Percentiles rank a stretch among this genome's conserved stretches.
Conservation (phyloP, 352 stramenopile species). For the Pythium apleroticum region DNA sequence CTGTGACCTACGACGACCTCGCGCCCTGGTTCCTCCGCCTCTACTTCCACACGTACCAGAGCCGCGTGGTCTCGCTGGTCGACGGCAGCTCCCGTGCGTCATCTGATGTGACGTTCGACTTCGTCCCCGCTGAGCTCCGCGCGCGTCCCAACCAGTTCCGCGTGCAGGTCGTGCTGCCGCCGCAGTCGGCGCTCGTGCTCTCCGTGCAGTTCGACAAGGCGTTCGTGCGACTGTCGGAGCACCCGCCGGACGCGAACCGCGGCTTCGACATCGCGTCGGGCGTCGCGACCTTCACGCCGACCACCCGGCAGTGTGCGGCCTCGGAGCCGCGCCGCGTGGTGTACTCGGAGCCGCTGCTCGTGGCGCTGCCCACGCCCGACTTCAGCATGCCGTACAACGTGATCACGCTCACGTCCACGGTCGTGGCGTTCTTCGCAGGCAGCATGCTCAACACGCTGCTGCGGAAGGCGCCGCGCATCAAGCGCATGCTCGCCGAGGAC, state of each 20-base stretch:
- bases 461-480: slow-evolving; percentile 63
- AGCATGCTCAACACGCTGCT: slow-evolving; percentile 82
- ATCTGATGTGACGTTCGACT: slow-evolving; percentile 32
- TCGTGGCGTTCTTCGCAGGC: slow-evolving; percentile 85
- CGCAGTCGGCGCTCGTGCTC: slow-evolving; percentile 54
- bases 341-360: slow-evolving; percentile 81
- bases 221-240: slow-evolving; percentile 79
- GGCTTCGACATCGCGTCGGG: slow-evolving; percentile 80
- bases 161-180: slow-evolving; percentile 49
- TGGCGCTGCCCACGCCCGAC: slow-evolving; percentile 81
- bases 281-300: slow-evolving; percentile 45
- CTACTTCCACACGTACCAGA: slow-evolving; percentile 73
- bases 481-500: slow-evolving; percentile 55
- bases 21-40: slow-evolving; percentile 80
- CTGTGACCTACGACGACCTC: slow-evolving; percentile 69
- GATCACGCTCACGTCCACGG: slow-evolving; percentile 89
- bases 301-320: slow-evolving; percentile 9
- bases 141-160: slow-evolving; percentile 58
- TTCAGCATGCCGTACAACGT: slow-evolving; percentile 93
- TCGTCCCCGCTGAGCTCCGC: slow-evolving; percentile 60
- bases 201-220: slow-evolving; percentile 80
- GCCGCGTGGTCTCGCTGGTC: slow-evolving; percentile 15
- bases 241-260: slow-evolving; percentile 84
- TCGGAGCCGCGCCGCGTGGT: slow-evolving; percentile 35
- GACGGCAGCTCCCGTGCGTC: slow-evolving; percentile 14